Conservation (phyloP, 192 early-diverging fungal genomes). For the Haplosporangium gracile region DNA sequence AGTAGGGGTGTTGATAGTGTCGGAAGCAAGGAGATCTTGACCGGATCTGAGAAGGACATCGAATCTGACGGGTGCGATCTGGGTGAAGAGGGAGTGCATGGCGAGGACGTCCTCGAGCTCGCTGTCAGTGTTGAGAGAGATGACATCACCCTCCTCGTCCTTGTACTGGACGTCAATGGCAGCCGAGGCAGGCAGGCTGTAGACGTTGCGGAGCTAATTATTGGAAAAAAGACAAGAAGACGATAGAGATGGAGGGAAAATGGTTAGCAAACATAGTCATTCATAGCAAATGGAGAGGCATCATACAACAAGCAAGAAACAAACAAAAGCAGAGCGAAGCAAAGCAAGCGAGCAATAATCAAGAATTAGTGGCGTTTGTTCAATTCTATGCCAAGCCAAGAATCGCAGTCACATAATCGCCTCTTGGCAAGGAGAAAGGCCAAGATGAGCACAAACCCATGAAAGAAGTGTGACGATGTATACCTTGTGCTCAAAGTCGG, state of each 20-base stretch:
- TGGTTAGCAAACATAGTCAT: background rate
- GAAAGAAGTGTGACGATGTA: background rate
- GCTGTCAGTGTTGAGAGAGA: constrained; percentile 39
- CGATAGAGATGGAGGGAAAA: background rate
- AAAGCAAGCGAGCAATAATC: background rate
- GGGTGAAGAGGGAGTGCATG: constrained; percentile 42
- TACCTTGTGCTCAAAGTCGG: constrained; percentile 52
- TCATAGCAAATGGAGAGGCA: background rate
- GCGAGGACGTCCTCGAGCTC: constrained; percentile 52
- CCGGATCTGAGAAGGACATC: constrained; percentile 33
- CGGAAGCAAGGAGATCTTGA: background rate
- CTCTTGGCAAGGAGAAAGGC: background rate
- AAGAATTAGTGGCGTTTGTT: background rate
- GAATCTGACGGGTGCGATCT: constrained; percentile 44
- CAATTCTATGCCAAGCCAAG: background rate
- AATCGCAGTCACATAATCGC: constrained; percentile 7
- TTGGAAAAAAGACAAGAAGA: background rate
- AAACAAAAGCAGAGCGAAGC: background rate
- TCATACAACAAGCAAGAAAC: background rate
- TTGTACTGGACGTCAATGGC: constrained; percentile 40
- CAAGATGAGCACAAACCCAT: background rate
- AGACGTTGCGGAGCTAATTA: constrained; percentile 39
- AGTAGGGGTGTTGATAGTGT: background rate
- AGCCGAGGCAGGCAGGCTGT: constrained; percentile 11
- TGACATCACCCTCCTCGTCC: constrained; percentile 55